Conservation (phyloP, 176 grass and related monocot species). For the Oryza glaberrima region DNA sequence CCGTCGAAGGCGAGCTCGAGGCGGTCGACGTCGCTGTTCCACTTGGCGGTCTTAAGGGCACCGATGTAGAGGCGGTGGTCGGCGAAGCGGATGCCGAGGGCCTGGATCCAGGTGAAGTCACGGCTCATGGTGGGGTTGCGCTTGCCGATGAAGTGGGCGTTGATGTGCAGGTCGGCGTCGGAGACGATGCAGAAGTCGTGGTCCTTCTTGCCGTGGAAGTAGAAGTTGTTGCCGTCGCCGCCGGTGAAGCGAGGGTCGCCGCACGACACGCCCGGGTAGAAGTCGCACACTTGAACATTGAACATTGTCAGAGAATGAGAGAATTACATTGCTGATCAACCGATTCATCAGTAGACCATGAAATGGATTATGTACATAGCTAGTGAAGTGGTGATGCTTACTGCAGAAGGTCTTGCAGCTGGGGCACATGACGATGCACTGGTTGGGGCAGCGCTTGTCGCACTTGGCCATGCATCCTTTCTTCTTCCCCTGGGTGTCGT, state of each 20-base stretch:
- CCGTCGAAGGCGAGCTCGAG: constrained; percentile 50
- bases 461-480: constrained; percentile 22
- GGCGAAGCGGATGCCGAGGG: constrained; percentile 55
- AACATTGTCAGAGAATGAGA: no score
- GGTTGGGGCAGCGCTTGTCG: constrained; percentile 34
- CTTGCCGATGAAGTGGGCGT: constrained; percentile 58
- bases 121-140: constrained; percentile 39
- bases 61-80: constrained; percentile 55
- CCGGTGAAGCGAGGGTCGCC: constrained; percentile 46
- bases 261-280: constrained; percentile 34
- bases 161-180: constrained; percentile 45
- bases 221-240: constrained; percentile 54
- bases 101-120: constrained; percentile 65
- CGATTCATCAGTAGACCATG: no score
- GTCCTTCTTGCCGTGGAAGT: constrained; percentile 49
- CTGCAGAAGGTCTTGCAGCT: constrained; percentile 58
- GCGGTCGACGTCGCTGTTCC: constrained; percentile 35
- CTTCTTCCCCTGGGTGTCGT: background rate
- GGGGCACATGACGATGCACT: constrained; percentile 57
- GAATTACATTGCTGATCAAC: no score
- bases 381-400: background rate
- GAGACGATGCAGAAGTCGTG: constrained; percentile 53
- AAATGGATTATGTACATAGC: no score
- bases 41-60: constrained; percentile 41
- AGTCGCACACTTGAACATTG: constrained; percentile 25